A percentile compares a stretch with the other conserved stretches of the same genome.
phyloP scores from a whole-genome alignment of 345 rosid genomes.

The Linum trigynum region DNA sequence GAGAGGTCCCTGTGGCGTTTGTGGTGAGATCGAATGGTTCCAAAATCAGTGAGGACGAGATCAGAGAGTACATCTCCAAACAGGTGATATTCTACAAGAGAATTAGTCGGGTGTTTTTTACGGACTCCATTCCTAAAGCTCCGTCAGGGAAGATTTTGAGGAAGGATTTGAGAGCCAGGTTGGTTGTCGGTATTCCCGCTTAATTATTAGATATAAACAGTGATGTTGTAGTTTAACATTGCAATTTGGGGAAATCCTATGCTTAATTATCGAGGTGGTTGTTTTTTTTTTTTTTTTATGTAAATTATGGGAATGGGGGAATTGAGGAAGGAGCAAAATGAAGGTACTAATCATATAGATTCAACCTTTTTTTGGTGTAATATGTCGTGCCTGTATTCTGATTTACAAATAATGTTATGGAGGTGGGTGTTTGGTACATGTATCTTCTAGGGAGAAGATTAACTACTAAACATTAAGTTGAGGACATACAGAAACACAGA shows the following conservation, averaged over 20 bases:
- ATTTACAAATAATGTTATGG: too few species aligned
- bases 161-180: constrained; percentile 53
- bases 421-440: too few species aligned
- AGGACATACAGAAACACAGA: too few species aligned
- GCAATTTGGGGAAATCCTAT: background rate
- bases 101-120: constrained; percentile 52
- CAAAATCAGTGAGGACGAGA: constrained; percentile 59
- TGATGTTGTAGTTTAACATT: background rate
- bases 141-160: constrained; percentile 83
- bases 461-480: too few species aligned
- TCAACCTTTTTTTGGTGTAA: too few species aligned
- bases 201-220: background rate
- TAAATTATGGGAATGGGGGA: background rate
- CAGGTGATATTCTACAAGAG: constrained; percentile 91
- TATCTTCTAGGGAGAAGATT: too few species aligned
- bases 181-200: constrained; percentile 31
- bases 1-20: constrained; percentile 78
- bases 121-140: constrained; percentile 63
- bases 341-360: too few species aligned
- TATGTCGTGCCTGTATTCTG: too few species aligned
- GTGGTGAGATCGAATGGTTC: constrained; percentile 56
- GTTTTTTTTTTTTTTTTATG: background rate
- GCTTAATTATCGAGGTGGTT: background rate
- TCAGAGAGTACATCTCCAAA: constrained; percentile 56
- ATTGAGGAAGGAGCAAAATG: too few species aligned